phyloP scores from a whole-genome alignment of 2,329 filamentous ascomycete species.

The Aspergillus sp. region DNA sequence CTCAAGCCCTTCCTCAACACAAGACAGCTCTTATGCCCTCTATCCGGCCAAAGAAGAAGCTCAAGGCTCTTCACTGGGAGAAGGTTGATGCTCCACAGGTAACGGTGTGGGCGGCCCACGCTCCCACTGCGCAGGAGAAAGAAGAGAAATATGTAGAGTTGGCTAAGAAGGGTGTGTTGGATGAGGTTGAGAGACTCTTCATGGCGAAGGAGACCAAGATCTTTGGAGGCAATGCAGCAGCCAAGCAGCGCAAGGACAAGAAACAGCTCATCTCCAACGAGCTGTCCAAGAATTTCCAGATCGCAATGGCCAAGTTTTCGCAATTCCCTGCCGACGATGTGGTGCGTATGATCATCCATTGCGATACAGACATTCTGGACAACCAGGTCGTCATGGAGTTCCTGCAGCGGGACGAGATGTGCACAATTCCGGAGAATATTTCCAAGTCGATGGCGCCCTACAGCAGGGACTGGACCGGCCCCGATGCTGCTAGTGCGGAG shows the following conservation, averaged over 20 bases:
- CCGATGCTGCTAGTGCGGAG: slow-evolving; percentile 73
- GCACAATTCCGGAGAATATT: slow-evolving; percentile 87
- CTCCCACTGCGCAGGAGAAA: slow-evolving; percentile 80
- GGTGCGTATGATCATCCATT: slow-evolving; percentile 92
- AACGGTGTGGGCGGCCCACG: slow-evolving; percentile 88
- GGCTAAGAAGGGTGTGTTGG: slow-evolving; percentile 89
- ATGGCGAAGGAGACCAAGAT: slow-evolving; percentile 95
- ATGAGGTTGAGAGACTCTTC: slow-evolving; percentile 97
- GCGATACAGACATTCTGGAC: slow-evolving; percentile 83
- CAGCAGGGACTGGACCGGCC: slow-evolving; percentile 93
- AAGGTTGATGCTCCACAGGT: slow-evolving; percentile 91
- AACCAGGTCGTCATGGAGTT: slow-evolving; percentile 96
- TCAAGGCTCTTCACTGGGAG: slow-evolving; percentile 99
- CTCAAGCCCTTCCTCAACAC: slow-evolving; percentile 56
- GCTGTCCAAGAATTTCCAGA: slow-evolving; percentile 86
- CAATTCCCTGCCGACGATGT: slow-evolving; percentile 79
- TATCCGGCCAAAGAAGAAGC: slow-evolving; percentile 95
- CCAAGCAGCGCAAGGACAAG: slow-evolving; percentile 85
- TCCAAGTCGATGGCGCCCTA: slow-evolving; percentile 92
- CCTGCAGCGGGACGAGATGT: slow-evolving; percentile 86
- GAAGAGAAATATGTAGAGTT: slow-evolving; percentile 96
- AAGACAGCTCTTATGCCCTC: slow-evolving; percentile 72
- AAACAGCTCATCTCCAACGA: slow-evolving; percentile 95
- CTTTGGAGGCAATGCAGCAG: slow-evolving; percentile 64
- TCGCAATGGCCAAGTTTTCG: slow-evolving; percentile 93